Evolutionary conservation across 1,284 basidiomycete genomes (phyloP), one percentile per base, ranked within the genome.

Genomic region (Thecaphora thlaspeos): DNA sequence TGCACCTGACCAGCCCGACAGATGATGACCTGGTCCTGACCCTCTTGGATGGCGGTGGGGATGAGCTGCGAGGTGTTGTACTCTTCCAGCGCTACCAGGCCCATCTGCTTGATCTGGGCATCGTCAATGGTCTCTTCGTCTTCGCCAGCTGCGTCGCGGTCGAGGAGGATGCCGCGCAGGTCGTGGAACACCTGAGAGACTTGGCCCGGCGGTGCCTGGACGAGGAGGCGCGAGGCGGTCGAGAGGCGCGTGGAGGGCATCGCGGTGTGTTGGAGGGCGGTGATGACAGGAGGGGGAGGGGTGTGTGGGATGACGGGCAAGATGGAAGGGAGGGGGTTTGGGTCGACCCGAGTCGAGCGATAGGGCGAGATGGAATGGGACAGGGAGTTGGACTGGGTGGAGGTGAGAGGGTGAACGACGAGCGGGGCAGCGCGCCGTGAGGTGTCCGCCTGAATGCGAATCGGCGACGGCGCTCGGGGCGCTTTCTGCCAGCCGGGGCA

Each of bases 31-130:
- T 50, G 37, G 17, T 38, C 46, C 22, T 46, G 28, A 9, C 23
- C 44, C n/a, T 34, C 48, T 5, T 49, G 46, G 8, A 63, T 26
- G 4, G 50, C 51, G 22, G 54, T 55, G 3, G 68, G 56, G 19
- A 66, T 52, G 38, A 70, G 61, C 36, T 70, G 68, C 9, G 59
- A 50, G 19, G 61, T 64, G 51, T 70, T 70, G 61, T 70, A 70
- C 43, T 61, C 48, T 37, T 64, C 58, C 7, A 70, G 47, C 12
- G 60, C 68, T 11, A 45, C 28, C 3, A 48, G 53, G 15, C 61
- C 68, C 10, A 55, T 55, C 15, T 42, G 37, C 42, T 59, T 55
- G 19, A 66, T 52, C 12, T 23, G 18, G n/a, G 55, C 47, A 22
- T 66, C 63, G 44, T 58, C 48, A 45, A 66, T 48, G 15, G 47